Percentiles rank a stretch among this genome's conserved stretches.
These are phyloP conservation scores for Globisporangium megalacanthum DNA, from an alignment of 352 stramenopile species.

Conservation along the genomic window DNA sequence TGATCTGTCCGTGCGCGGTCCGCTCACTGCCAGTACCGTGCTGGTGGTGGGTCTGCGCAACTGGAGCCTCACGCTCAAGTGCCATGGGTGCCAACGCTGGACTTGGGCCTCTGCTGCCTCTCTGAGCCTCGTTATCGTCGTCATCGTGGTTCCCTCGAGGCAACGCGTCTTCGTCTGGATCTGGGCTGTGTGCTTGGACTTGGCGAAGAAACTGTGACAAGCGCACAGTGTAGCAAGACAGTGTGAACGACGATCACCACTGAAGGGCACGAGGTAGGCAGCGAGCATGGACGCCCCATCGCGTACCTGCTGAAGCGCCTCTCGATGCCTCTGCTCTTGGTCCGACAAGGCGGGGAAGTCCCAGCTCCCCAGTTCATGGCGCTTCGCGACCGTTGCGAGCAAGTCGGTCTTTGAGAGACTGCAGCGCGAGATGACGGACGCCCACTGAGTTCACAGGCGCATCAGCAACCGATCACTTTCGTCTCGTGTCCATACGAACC, in stretches of 20 bases:
- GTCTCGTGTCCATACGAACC: too few species aligned
- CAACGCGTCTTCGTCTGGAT: not conserved
- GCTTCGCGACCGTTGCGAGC: constrained; percentile 26
- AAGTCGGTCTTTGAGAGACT: constrained; percentile 26
- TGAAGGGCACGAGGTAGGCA: too few species aligned
- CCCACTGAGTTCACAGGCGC: constrained; percentile 22
- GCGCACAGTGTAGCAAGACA: not conserved
- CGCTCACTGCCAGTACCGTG: not conserved
- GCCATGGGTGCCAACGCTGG: not conserved
- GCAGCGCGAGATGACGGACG: constrained; percentile 39
- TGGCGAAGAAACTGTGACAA: constrained; percentile 4
- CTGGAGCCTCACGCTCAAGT: not conserved
- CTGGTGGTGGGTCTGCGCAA: not conserved
- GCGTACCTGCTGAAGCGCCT: constrained; percentile 31
- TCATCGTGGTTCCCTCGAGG: not conserved
- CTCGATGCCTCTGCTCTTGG: constrained; percentile 22
- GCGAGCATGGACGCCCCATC: not conserved
- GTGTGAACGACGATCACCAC: too few species aligned
- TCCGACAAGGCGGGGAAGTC: constrained; percentile 41
- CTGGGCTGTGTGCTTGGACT: not conserved
- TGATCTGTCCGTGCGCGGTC: not conserved
- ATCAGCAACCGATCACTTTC: not conserved
- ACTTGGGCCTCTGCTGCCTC: not conserved
- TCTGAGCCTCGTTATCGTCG: not conserved
- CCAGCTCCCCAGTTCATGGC: constrained; percentile 57